Percentiles rank a stretch among this genome's conserved stretches.
phyloP scores from a whole-genome alignment of 352 stramenopile species.

The Phytopythium chamaehyphon region DNA sequence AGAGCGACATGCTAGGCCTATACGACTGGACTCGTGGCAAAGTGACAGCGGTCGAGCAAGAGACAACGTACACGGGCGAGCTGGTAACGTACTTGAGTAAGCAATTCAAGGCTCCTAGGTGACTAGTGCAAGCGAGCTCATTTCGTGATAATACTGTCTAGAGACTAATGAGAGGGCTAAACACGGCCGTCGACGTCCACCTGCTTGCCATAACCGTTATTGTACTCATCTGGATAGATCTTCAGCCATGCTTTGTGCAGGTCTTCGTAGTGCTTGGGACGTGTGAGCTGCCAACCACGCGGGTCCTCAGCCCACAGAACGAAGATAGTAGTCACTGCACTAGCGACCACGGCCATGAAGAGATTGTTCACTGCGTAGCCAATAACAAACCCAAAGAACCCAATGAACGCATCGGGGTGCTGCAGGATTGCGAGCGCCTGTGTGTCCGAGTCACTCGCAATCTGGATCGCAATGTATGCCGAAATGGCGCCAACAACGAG shows the following conservation, averaged over 20 bases:
- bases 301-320: conserved; percentile 84
- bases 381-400: conserved; percentile 67
- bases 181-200: conserved; percentile 11
- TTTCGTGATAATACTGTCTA: not conserved
- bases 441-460: conserved; percentile 49
- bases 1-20: conserved; percentile 43
- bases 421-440: conserved; percentile 52
- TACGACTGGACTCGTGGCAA: conserved; percentile 61
- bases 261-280: conserved; percentile 59
- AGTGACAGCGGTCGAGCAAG: conserved; percentile 5
- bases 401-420: conserved; percentile 61
- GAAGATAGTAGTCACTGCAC: conserved; percentile 79
- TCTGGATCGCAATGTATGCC: conserved; percentile 57
- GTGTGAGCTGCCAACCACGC: conserved; percentile 66
- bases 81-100: not conserved
- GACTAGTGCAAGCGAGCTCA: not conserved
- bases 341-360: conserved; percentile 73
- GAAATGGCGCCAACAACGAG: conserved; percentile 65
- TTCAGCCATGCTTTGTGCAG: conserved; percentile 76
- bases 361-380: conserved; percentile 69
- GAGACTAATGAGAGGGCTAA: not conserved
- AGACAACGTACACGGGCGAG: not conserved
- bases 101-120: not conserved
- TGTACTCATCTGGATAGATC: conserved; percentile 83
- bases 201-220: conserved; percentile 74